These are phyloP conservation scores for Rhizomucor miehei DNA, from an alignment of 371 early-diverging fungal genomes.

Conservation along the genomic window DNA sequence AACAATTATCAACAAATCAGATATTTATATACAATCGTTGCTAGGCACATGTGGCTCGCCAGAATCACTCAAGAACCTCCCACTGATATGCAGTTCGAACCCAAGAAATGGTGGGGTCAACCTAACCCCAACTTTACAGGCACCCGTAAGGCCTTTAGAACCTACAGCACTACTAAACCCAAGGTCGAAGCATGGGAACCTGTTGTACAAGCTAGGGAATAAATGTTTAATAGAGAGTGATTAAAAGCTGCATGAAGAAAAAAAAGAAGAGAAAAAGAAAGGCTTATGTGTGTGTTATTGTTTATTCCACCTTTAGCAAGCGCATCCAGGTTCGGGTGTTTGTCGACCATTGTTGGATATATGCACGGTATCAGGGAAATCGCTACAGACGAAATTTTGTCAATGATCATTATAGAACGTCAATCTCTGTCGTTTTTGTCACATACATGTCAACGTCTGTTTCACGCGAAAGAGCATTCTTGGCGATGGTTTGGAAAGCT, in stretches of 20 bases:
- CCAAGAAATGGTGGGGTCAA: slow-evolving; percentile 46
- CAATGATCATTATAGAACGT: background rate
- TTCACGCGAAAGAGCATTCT: slow-evolving; percentile 91
- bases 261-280: background rate
- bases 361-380: slow-evolving; percentile 91
- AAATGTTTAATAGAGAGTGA: slow-evolving; percentile 2
- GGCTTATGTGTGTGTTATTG: background rate
- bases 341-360: slow-evolving; percentile 72
- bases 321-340: slow-evolving; percentile 56
- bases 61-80: slow-evolving; percentile 85
- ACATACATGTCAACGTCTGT: slow-evolving; percentile 81
- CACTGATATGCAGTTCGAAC: slow-evolving; percentile 40
- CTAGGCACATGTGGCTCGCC: slow-evolving; percentile 92
- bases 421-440: background rate
- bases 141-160: slow-evolving; percentile 69
- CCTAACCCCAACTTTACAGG: slow-evolving; percentile 72
- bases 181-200: slow-evolving; percentile 84
- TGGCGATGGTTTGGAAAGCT: slow-evolving; percentile 95
- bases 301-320: slow-evolving; percentile 25
- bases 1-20: background rate
- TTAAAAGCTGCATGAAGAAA: slow-evolving; percentile 1
- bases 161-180: slow-evolving; percentile 86
- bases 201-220: slow-evolving; percentile 48
- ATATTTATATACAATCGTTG: background rate
- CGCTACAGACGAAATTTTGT: slow-evolving; percentile 49